Conservation (phyloP, 352 stramenopile genomes). For the Globisporangium solare region DNA sequence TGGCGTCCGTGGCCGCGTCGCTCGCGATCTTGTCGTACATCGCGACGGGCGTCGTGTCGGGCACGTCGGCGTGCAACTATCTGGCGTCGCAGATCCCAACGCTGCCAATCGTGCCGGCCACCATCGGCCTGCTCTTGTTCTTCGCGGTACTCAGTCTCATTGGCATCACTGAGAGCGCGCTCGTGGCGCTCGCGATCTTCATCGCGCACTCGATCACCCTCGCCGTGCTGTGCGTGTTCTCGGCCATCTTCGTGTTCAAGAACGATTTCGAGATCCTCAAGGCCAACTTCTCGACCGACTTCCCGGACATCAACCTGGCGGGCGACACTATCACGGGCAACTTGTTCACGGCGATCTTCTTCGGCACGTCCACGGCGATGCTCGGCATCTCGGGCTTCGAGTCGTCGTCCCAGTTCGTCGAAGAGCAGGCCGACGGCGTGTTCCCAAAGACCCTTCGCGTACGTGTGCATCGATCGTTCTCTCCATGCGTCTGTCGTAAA, state of each 20-base stretch:
- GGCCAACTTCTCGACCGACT: constrained; percentile 81
- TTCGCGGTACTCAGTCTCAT: constrained; percentile 89
- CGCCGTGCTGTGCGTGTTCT: constrained; percentile 70
- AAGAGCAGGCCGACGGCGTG: constrained; percentile 92
- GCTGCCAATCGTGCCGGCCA: constrained; percentile 74
- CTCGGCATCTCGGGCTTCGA: constrained; percentile 94
- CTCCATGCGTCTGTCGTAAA: constrained; percentile 5
- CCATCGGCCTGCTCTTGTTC: constrained; percentile 86
- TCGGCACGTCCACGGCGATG: constrained; percentile 91
- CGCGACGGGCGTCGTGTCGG: constrained; percentile 90
- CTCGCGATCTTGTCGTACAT: constrained; percentile 96
- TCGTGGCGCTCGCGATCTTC: constrained; percentile 91
- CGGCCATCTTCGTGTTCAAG: constrained; percentile 72
- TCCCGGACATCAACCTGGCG: constrained; percentile 86
- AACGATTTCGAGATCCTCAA: constrained; percentile 77
- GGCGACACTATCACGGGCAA: constrained; percentile 75
- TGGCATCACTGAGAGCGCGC: constrained; percentile 91
- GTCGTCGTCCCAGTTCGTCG: constrained; percentile 92
- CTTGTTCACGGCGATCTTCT: constrained; percentile 86
- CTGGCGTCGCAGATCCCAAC: constrained; percentile 70
- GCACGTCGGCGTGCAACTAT: constrained; percentile 86
- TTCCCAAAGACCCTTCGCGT: constrained; percentile 92
- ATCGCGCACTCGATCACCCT: constrained; percentile 87
- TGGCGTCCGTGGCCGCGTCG: constrained; percentile 90
- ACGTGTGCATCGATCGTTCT: constrained; percentile 11